phyloP scores from a whole-genome alignment of 106 monocot genomes.

The Posidonia australis region DNA sequence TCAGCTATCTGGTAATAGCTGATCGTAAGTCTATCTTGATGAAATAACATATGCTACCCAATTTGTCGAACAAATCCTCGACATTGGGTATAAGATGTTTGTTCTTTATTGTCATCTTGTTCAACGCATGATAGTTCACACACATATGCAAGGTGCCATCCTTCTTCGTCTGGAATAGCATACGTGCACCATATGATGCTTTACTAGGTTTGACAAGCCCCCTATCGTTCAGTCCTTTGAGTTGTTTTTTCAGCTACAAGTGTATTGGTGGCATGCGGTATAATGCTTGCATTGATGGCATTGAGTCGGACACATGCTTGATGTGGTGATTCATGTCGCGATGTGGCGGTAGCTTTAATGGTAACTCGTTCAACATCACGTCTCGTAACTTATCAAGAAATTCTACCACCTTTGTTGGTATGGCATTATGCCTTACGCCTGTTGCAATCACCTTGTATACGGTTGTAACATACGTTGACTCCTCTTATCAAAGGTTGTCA shows the following conservation, averaged over 20 bases:
- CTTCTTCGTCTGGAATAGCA: conserved; percentile 7
- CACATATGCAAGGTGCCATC: not conserved
- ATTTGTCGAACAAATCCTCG: not conserved
- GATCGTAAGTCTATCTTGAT: not conserved
- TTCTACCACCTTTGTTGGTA: not conserved
- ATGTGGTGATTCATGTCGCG: not conserved
- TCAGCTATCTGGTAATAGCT: too few relatives aligned
- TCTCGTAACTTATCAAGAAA: not conserved
- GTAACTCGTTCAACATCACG: not conserved
- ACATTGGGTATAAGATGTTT: not conserved
- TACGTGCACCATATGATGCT: not conserved
- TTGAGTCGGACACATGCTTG: not conserved
- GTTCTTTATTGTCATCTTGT: conserved; percentile 5
- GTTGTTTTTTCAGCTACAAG: too few relatives aligned
- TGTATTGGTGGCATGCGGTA: too few relatives aligned
- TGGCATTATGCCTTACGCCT: not conserved
- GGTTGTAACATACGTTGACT: not conserved
- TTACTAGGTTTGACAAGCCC: not conserved
- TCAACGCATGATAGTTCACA: not conserved
- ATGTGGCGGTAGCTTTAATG: not conserved
- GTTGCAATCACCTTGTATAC: not conserved
- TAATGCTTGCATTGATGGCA: not conserved
- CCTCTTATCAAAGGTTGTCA: not conserved
- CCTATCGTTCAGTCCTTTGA: not conserved
- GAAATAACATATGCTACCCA: not conserved